Evolutionary conservation across 2,329 filamentous ascomycete species (phyloP).

Genomic region (Aschersonia sp.): DNA sequence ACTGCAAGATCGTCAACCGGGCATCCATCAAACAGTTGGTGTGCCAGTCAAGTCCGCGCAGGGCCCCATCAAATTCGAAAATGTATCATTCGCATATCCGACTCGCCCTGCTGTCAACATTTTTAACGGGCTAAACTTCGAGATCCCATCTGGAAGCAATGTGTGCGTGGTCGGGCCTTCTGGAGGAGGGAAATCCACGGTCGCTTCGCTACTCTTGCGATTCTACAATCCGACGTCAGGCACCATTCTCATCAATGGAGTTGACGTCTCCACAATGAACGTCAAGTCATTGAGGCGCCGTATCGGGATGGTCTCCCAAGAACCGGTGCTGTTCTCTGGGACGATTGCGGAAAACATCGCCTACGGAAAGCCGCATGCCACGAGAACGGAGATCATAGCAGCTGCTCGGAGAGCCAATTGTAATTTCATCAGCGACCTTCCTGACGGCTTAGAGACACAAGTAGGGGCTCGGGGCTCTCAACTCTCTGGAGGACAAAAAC

Average conservation of each 20-base stretch:
- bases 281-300: conserved; percentile 82
- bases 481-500: conserved; percentile 91
- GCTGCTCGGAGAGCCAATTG: conserved; percentile 91
- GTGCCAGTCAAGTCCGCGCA: conserved; percentile 66
- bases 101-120: conserved; percentile 85
- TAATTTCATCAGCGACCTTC: conserved; percentile 91
- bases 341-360: conserved; percentile 81
- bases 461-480: conserved; percentile 88
- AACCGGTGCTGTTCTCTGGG: conserved; percentile 82
- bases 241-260: conserved; percentile 67
- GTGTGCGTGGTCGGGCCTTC: conserved; percentile 94
- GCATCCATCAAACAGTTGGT: conserved; percentile 77
- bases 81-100: conserved; percentile 83
- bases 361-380: conserved; percentile 73
- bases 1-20: conserved; percentile 76
- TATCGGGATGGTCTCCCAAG: conserved; percentile 90
- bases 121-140: conserved; percentile 78
- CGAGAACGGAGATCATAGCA: conserved; percentile 64
- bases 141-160: conserved; percentile 84
- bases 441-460: conserved; percentile 85
- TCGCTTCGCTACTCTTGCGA: conserved; percentile 76
- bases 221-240: conserved; percentile 80
- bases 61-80: conserved; percentile 74
- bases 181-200: conserved; percentile 91
- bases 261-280: conserved; percentile 75